Evolutionary conservation across 2,329 filamentous ascomycete genomes (phyloP), one percentile per base, ranked within the genome.

Genomic region (Colletotrichum sp.): DNA sequence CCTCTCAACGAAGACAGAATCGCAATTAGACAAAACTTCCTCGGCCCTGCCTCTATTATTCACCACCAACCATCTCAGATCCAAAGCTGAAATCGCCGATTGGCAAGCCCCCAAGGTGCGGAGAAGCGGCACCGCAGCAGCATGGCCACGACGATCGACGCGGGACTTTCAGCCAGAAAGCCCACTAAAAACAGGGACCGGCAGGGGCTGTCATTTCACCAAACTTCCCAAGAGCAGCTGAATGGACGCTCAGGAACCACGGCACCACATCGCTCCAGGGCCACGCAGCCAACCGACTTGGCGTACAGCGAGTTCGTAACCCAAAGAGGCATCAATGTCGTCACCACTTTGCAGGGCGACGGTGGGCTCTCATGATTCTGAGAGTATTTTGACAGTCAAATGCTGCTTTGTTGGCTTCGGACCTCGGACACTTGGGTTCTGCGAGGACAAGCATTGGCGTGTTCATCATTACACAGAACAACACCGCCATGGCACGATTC

Each of bases 381-480:
- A 15, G 52, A 32, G n/a, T 28, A 57, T 13, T 21, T 52, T 3
- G 44, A 21, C 16, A 28, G 9, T 34, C 16, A 16, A 24, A 9
- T 5, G 18, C 2, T 8, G 8, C 9, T 24, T 10, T 21, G 26
- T 10, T 69, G 32, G 15, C 60, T 69, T 72, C 77, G 75, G 75
- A 77, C 77, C 77, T 78, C 77, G 77, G 77, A 32, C 67, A 77
- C 39, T 44, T 57, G 34, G 16, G 55, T 34, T 60, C 32, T 72
- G 77, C 77, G 71, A 77, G 75, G 34, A 26, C 9, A 49, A 39
- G 44, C 66, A 74, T 78, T 78, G 75, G 77, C 77, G 57, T 21
- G 71, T 28, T 77, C 77, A 78, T 78, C 21, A 55, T 73, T 57
- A 68, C 59, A 52, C 8, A 36, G 49, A 64, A 65, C n/a, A 24